Conservation (phyloP, 768 basidiomycete genomes). For the Termitomyces sp. region DNA sequence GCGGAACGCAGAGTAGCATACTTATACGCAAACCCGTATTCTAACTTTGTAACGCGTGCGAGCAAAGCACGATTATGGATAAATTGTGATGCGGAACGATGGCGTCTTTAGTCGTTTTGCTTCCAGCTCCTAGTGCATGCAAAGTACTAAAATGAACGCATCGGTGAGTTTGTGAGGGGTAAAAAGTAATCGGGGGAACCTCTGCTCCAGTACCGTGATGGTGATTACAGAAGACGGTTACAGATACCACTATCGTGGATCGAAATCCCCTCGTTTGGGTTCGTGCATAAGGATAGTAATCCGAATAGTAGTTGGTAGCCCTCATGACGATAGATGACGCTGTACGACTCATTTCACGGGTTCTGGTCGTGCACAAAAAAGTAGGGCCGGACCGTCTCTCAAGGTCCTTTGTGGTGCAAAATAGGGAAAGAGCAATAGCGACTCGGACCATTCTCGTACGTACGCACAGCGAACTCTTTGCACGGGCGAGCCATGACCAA, state of each 20-base stretch:
- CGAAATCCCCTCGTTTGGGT: neutral
- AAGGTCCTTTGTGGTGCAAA: neutral
- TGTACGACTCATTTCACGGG: neutral
- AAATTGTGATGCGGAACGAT: conserved; percentile 17
- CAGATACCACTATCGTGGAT: neutral
- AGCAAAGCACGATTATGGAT: conserved; percentile 22
- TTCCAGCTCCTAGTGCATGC: neutral
- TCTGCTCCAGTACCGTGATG: neutral
- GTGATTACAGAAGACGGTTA: neutral
- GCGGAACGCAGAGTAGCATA: conserved; percentile 15
- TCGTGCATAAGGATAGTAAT: neutral
- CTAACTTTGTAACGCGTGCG: conserved; percentile 17
- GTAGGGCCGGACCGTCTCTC: neutral
- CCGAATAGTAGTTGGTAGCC: conserved; percentile 3
- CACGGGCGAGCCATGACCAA: too few relatives aligned
- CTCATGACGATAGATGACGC: conserved; percentile 1
- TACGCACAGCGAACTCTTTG: neutral
- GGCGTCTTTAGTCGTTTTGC: neutral
- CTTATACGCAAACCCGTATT: conserved; percentile 5
- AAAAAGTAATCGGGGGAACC: neutral
- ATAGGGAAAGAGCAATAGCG: neutral
- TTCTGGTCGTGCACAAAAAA: neutral
- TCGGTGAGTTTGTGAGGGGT: too few relatives aligned
- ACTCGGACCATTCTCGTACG: neutral
- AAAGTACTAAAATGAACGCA: too few relatives aligned